phyloP scores from a whole-genome alignment of 306 rosid species.

The Vachellia collinsii region DNA sequence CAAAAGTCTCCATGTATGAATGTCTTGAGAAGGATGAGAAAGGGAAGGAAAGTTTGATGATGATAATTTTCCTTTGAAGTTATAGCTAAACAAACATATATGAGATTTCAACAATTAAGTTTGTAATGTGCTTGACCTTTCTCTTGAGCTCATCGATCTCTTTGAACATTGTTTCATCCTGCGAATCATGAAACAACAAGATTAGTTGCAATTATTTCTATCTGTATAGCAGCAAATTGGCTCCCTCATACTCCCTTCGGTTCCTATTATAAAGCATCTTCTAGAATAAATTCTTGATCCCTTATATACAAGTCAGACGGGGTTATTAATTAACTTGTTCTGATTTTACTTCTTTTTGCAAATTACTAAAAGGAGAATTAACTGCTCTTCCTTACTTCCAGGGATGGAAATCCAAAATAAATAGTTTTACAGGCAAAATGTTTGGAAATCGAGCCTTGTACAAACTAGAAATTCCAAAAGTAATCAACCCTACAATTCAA shows the following conservation, averaged over 20 bases:
- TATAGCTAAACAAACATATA: background rate
- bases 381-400: too few species aligned
- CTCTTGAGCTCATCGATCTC: background rate
- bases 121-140: background rate
- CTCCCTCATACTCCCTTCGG: background rate
- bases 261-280: too few species aligned
- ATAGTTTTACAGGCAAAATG: background rate
- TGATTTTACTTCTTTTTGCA: too few species aligned
- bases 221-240: background rate
- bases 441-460: background rate
- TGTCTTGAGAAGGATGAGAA: background rate
- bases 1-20: background rate
- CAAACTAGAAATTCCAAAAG: background rate
- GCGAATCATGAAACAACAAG: background rate
- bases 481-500: background rate
- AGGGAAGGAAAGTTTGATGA: background rate
- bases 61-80: background rate
- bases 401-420: too few species aligned
- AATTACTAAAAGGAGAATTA: too few species aligned
- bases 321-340: too few species aligned
- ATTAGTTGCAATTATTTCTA: background rate
- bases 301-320: too few species aligned
- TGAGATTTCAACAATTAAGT: background rate
- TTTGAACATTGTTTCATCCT: background rate
- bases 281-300: too few species aligned